A percentile compares a stretch with the other conserved stretches of the same genome.
phyloP scores from a whole-genome alignment of 148 eudicot species.

The Oxyria digyna region DNA sequence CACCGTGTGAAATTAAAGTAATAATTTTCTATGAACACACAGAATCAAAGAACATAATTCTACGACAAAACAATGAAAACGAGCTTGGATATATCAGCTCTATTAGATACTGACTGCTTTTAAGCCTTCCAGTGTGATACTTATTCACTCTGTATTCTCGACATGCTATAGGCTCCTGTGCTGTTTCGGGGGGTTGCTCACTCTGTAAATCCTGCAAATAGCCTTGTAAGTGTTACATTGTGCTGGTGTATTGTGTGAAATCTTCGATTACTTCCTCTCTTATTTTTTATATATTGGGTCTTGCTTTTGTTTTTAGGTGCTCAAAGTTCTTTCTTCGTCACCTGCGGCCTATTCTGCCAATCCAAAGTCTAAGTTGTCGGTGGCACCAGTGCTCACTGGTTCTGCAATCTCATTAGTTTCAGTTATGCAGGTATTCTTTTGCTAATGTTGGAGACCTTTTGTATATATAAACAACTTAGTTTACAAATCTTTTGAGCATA shows the following conservation, averaged over 20 bases:
- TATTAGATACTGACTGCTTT: neutral
- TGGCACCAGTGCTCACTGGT: slow-evolving; percentile 46
- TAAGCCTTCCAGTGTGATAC: neutral
- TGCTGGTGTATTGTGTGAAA: neutral
- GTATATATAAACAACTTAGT: neutral
- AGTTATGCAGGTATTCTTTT: slow-evolving; percentile 41
- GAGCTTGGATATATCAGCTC: neutral
- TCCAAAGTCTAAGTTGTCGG: slow-evolving; percentile 35
- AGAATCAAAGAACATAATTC: neutral
- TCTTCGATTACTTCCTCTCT: no score
- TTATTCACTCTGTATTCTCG: neutral
- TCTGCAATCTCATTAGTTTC: slow-evolving; percentile 57
- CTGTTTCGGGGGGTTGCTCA: slow-evolving; percentile 56
- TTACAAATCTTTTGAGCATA: neutral
- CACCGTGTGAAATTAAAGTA: neutral
- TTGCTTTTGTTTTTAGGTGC: slow-evolving; percentile 23
- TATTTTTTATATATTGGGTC: no score
- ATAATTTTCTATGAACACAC: neutral
- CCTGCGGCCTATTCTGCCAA: slow-evolving; percentile 54
- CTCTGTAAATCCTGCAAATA: slow-evolving; percentile 43
- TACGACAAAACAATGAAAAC: neutral
- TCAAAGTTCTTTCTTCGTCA: slow-evolving; percentile 57
- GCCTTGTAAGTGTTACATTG: slow-evolving; percentile 32
- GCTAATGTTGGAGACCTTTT: neutral
- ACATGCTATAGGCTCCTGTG: slow-evolving; percentile 45